phyloP scores from a whole-genome alignment of 176 grass and related monocot genomes.

The Cenchrus americanus region DNA sequence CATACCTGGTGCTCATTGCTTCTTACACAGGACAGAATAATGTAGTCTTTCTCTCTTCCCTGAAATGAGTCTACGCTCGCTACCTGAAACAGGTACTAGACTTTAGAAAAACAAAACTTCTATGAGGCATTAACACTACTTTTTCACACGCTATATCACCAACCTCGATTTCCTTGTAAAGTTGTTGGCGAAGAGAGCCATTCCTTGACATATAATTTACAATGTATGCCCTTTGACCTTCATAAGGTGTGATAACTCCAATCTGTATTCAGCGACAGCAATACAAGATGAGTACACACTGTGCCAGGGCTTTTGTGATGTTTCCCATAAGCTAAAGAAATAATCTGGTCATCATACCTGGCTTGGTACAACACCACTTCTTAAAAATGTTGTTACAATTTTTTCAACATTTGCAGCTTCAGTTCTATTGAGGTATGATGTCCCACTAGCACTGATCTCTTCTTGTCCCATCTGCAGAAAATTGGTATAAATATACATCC shows the following conservation, averaged over 20 bases:
- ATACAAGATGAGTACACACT: constrained; percentile 28
- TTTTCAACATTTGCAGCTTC: constrained; percentile 99
- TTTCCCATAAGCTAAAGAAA: constrained; percentile 9
- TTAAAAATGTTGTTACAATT: constrained; percentile 96
- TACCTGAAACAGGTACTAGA: constrained; percentile 63
- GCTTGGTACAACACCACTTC: constrained; percentile 96
- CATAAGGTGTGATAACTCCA: constrained; percentile 98
- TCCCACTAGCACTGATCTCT: constrained; percentile 99
- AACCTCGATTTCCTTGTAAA: constrained; percentile 99
- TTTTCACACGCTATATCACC: constrained; percentile 5
- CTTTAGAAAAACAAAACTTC: constrained; percentile 30
- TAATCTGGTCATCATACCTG: constrained; percentile 53
- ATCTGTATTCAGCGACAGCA: constrained; percentile 56
- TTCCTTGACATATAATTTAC: constrained; percentile 99
- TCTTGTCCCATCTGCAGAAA: constrained; percentile 98
- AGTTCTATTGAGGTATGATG: constrained; percentile 97
- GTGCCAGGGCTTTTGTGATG: neutral
- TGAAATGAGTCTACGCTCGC: constrained; percentile 99
- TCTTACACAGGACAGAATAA: constrained; percentile 97
- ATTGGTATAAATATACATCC: constrained; percentile 18
- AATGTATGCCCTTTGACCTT: constrained; percentile 99
- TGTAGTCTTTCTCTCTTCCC: constrained; percentile 99
- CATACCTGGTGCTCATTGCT: constrained; percentile 98
- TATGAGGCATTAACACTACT: neutral
- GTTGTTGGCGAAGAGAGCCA: constrained; percentile 92